phyloP scores from a whole-genome alignment of 441 rosid species.

The Gossypium davidsonii region DNA sequence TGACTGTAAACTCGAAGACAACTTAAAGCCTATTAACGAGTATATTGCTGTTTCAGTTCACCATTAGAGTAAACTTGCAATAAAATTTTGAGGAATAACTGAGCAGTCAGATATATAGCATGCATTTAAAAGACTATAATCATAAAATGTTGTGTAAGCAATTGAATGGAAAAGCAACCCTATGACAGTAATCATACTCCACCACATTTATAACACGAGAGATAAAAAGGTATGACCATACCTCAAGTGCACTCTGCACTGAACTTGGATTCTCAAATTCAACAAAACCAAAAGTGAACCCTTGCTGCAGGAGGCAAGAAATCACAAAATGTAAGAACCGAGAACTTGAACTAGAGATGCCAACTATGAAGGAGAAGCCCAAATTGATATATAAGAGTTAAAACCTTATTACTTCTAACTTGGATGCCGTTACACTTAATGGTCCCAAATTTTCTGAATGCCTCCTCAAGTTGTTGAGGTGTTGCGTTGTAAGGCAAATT shows the following conservation, averaged over 20 bases:
- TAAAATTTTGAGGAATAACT: not conserved
- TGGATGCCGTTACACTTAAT: slow-evolving; percentile 80
- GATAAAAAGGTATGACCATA: slow-evolving; percentile 23
- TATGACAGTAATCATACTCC: not conserved
- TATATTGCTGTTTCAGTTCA: not conserved
- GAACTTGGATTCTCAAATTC: slow-evolving; percentile 69
- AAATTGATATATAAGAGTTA: slow-evolving; percentile 20
- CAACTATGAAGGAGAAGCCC: not conserved
- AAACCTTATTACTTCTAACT: slow-evolving; percentile 89
- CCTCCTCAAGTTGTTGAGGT: slow-evolving; percentile 61
- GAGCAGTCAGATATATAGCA: not conserved
- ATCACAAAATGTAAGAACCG: slow-evolving; percentile 19
- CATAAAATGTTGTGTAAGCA: not conserved
- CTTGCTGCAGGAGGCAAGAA: slow-evolving; percentile 52
- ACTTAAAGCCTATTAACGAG: not conserved
- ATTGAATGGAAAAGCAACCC: not conserved
- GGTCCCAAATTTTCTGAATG: slow-evolving; percentile 68
- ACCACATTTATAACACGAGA: not conserved
- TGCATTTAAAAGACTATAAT: not conserved
- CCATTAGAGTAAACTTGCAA: not conserved
- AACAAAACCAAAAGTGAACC: slow-evolving; percentile 90
- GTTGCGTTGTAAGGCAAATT: slow-evolving; percentile 79
- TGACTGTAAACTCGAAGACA: not conserved
- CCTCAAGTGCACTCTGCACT: slow-evolving; percentile 71
- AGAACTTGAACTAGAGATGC: slow-evolving; percentile 6